Percentiles rank a stretch among this genome's conserved stretches.
These are phyloP conservation scores for Malassezia globosa DNA, from an alignment of 1,284 basidiomycete species.

Conservation along the genomic window DNA sequence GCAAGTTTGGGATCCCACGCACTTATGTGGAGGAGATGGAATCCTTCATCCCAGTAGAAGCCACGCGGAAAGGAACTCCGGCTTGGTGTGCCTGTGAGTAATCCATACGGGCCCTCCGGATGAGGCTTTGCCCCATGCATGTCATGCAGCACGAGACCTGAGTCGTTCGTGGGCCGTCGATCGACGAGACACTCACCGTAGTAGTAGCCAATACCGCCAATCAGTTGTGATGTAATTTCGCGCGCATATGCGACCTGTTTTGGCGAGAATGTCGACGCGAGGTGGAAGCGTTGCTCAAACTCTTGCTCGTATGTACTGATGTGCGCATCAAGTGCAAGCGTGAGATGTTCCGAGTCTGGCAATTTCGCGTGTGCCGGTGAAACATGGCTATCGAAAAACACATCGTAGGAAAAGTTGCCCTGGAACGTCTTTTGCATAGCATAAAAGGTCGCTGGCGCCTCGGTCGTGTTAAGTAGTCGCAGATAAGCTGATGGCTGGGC, in stretches of 20 bases:
- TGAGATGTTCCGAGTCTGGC: constrained; percentile 54
- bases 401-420: constrained; percentile 71
- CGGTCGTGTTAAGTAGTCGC: constrained; percentile 62
- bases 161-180: constrained; percentile 68
- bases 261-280: constrained; percentile 43
- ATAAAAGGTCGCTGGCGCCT: constrained; percentile 64
- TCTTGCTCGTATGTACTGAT: constrained; percentile 57
- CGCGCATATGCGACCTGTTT: constrained; percentile 65
- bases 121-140: constrained; percentile 24
- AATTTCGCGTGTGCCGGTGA: constrained; percentile 55
- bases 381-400: constrained; percentile 65
- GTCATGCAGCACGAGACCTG: constrained; percentile 53
- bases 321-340: constrained; percentile 59
- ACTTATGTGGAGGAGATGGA: constrained; percentile 79
- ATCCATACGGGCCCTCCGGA: constrained; percentile 51
- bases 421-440: constrained; percentile 72
- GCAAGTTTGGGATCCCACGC: constrained; percentile 84
- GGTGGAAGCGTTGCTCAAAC: constrained; percentile 62
- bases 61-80: constrained; percentile 90
- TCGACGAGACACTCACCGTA: constrained; percentile 82
- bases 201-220: constrained; percentile 87
- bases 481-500: constrained; percentile 60
- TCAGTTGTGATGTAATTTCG: constrained; percentile 72
- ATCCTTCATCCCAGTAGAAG: constrained; percentile 97
- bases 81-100: constrained; percentile 86